Percentiles rank a stretch among this genome's conserved stretches.
These are phyloP conservation scores for Lepidium didymum DNA, from an alignment of 345 rosid genomes.

Conservation along the genomic window DNA sequence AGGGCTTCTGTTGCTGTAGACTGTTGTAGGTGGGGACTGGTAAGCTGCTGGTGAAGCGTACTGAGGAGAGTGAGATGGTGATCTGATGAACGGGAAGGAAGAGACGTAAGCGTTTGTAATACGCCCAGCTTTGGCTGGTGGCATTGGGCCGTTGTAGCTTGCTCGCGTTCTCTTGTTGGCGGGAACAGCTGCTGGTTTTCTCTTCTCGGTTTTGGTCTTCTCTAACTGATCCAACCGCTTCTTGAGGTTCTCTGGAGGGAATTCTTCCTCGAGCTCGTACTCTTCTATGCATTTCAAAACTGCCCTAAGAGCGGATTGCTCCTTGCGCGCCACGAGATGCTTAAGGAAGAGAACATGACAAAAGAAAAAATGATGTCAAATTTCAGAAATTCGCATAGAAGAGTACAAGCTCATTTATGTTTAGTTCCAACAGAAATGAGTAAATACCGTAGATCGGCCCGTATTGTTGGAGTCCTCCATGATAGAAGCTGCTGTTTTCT, in stretches of 20 bases:
- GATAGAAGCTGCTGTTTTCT: conserved; percentile 76
- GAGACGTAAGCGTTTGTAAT: conserved; percentile 86
- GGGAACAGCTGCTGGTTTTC: conserved; percentile 68
- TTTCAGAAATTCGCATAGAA: not conserved
- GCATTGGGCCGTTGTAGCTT: conserved; percentile 90
- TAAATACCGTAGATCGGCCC: conserved; percentile 81
- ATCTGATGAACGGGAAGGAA: conserved; percentile 79
- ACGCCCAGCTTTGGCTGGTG: conserved; percentile 99
- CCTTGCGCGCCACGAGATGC: conserved; percentile 85
- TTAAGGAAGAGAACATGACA: conserved; percentile 17
- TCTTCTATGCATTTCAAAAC: conserved; percentile 97
- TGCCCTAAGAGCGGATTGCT: conserved; percentile 87
- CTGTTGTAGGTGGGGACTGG: conserved; percentile 47
- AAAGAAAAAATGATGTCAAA: not conserved
- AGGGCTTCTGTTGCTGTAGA: conserved; percentile 34
- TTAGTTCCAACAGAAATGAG: not conserved
- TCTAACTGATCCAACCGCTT: conserved; percentile 98
- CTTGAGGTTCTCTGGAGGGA: conserved; percentile 93
- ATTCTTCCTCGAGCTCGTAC: conserved; percentile 75
- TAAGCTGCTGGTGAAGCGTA: conserved; percentile 58
- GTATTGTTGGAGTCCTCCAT: conserved; percentile 76
- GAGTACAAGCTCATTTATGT: no score
- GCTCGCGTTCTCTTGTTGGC: conserved; percentile 93
- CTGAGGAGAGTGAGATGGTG: conserved; percentile 81
- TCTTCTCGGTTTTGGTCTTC: conserved; percentile 89